Base-by-base conservation (phyloP, 257 asterid genomes). In the Solanum virginianum region DNA sequence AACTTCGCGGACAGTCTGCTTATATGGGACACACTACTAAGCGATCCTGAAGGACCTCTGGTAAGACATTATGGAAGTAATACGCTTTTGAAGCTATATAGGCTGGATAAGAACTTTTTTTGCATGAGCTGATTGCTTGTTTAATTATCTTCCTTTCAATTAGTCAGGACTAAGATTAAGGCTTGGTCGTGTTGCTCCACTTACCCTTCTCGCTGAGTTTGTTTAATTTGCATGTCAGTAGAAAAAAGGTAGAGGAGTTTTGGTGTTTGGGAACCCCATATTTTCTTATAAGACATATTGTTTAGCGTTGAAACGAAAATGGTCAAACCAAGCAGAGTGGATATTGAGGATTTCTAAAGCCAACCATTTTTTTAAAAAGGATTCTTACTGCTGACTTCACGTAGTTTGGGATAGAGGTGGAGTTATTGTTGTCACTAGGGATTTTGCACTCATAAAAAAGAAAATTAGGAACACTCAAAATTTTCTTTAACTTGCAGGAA, bases 11-110 rank as follows among this genome's bases (percentile, higher is more conserved):
- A 96, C 88, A 90, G 89, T 87, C 93, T 95, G 80, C 87, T 91
- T 77, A 96, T 96, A 85, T 96, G 99, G 99, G 99, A 96, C 88
- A 92, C 97, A 68, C 92, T 96, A 49, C 89, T 96, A 80, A 96
- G 99, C 87, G 99, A 96, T 89, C 97, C 98, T 7, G 99, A 95
- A 88, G 99, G 99, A 88, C 98, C 95, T 89, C 99, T 95, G 89
- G 98, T 95, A 86, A 88, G 98, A 79, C 49, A 53, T 79, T 11
- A 3, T 79, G 66, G 18, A 53, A 43, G 47, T 32, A 49, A 79
- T 16, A 47, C n/a, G 16, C 51, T 51, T 29, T 24, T 72, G 77
- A 55, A 62, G 49, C 22, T 57, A 22, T 62, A 56, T 65, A 8
- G 60, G 20, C 41, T 9, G 26, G 51, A 17, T 80, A 45, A 26